These are phyloP conservation scores for Amoebophrya sp. DNA, from an alignment of 169 alveolate genomes.

Conservation along the genomic window DNA sequence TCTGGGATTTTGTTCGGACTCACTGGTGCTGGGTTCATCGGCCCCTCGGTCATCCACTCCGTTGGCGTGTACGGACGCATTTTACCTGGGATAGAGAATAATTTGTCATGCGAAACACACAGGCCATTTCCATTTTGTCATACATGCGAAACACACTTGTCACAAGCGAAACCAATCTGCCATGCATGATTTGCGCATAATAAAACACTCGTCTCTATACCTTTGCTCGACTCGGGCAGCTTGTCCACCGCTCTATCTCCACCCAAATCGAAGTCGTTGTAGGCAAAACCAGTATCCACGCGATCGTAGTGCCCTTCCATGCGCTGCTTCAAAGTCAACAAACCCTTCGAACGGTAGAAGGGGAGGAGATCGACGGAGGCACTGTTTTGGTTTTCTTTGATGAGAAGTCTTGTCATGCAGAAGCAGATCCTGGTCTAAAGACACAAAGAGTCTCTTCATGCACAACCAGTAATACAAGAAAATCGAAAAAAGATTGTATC, in stretches of 20 bases:
- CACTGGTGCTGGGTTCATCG: neutral
- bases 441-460: neutral
- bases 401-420: too few relatives aligned
- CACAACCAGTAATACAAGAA: neutral
- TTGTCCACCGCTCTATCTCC: neutral
- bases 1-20: neutral
- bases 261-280: neutral
- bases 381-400: too few relatives aligned
- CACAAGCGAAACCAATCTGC: too few relatives aligned
- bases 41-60: neutral
- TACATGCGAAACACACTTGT: too few relatives aligned
- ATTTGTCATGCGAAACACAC: too few relatives aligned
- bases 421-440: too few relatives aligned
- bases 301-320: neutral
- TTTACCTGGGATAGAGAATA: too few relatives aligned
- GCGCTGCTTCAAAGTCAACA: neutral
- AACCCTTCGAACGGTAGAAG: neutral
- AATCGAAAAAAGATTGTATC: too few relatives aligned
- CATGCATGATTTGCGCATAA: too few relatives aligned
- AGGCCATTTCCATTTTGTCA: too few relatives aligned
- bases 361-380: neutral
- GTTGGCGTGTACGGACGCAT: neutral
- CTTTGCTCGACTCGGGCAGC: neutral
- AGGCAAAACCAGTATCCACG: neutral
- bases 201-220: too few relatives aligned